Evolutionary conservation across 2,329 filamentous ascomycete genomes (phyloP), one percentile per base, ranked within the genome.

Genomic region (Nothophoma quercina): DNA sequence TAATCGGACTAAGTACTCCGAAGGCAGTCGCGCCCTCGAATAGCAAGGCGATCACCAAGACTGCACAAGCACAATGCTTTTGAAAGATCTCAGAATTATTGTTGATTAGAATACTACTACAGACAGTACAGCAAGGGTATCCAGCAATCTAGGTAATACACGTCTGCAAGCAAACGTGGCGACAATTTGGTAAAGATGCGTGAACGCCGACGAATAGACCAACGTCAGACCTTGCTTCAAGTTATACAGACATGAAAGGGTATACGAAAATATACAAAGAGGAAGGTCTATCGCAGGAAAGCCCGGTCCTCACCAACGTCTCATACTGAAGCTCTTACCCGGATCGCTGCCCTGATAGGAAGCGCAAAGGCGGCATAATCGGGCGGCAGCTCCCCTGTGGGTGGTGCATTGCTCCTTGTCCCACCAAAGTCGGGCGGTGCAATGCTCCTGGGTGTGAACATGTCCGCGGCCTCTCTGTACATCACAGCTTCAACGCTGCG

Each of bases 381-480:
- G 0, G 70, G 69, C 4, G 69, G 69, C 42, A 64, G 45, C 15
- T 72, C 68, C 3, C 65, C 63, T 15, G 62, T 54, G 5, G 28
- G 21, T 15, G 29, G 35, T 5, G 16, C n/a, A 10, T 16, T 38
- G 7, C 28, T 34, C 9, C 15, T 30, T 9, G n/a, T 28, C 6
- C 45, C 55, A 10, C 56, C 57, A 18, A 57, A 54, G 15, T 33
- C 56, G 7, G 73, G 69, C 7, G 69, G 67, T n/a, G 65, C 63
- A 15, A 76, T 54, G 25, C 69, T 74, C 15, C 75, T 62, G 1
- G 74, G 66, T 7, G 60, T 56, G 50, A 77, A 76, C 49, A 75
- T 62, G 28, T 69, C 70, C 8, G 69, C 64, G 3, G 64, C 70
- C 18, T 56, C 67, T 48, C 51, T 64, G 43, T 59, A 62, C n/a